Base-by-base conservation (phyloP, 1,284 basidiomycete species). In the Puccinia novopanici region DNA sequence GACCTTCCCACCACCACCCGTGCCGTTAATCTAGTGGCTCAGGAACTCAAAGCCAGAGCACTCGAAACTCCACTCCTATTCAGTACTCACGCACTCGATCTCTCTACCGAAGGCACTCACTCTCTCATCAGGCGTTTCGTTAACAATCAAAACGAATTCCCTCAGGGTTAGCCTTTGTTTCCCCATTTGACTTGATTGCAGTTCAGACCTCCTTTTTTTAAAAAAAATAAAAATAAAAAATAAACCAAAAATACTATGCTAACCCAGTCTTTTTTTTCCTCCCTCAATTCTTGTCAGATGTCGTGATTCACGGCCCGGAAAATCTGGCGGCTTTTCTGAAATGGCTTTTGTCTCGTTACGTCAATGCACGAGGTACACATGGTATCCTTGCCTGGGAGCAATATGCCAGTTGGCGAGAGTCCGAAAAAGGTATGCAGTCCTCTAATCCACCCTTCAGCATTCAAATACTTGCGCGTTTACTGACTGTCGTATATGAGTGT, bases 31-130 rank as follows among this genome's bases (percentile, higher is more conserved):
- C 40, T 74, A 8, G 63, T 80, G 22, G 54, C 71, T 54, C 42
- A 67, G 37, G 70, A 80, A 55, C 71, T 80, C 42, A 80, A 80
- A 48, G 37, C 70, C n/a, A 52, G 61, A n/a, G 68, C 71, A 13
- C 50, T 80, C 45, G 78, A 80, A 54, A 61, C 71, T 22, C 78
- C 78, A 15, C 30, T 80, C 12, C 50, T 80, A 12, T 80, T 80
- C 34, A 73, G 70, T 45, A 63, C 78, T 17, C 70, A 61, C 54
- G 78, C 78, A 42, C 52, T 80, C 17, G 78, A 80, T 52, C 52
- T 80, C 52, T 65, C 78, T 24, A 67, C 57, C 61, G 71, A 80
- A 52, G 55, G 40, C 12, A 74, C 78, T 42, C 78, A 80, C 42
- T 80, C 71, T 27, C 52, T 80, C 22, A 74, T 80, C 59, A 73